phyloP scores from a whole-genome alignment of 345 rosid species.

The Capsella bursapastoris region DNA sequence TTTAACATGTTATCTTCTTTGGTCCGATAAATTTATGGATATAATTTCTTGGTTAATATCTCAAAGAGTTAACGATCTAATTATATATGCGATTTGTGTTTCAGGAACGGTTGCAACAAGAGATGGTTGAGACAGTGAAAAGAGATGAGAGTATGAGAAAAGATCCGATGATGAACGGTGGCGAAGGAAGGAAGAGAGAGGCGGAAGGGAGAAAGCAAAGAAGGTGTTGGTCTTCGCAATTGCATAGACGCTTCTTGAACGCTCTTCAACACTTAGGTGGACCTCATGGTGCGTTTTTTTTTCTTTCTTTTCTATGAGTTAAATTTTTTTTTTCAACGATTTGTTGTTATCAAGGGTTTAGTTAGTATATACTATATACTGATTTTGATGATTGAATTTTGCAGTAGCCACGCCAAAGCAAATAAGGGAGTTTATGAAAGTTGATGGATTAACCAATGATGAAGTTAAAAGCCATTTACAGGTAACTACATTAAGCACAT shows the following conservation, averaged over 20 bases:
- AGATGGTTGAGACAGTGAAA: constrained; percentile 57
- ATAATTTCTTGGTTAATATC: not conserved
- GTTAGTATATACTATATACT: constrained; percentile 15
- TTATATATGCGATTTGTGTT: constrained; percentile 8
- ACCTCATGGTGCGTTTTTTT: constrained; percentile 72
- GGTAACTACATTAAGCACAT: constrained; percentile 46
- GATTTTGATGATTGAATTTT: constrained; percentile 34
- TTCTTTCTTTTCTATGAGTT: too few relatives aligned
- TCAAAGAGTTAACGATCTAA: not conserved
- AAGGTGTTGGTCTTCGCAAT: constrained; percentile 94
- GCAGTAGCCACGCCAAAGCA: constrained; percentile 95
- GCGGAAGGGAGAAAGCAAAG: constrained; percentile 71
- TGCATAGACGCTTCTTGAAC: constrained; percentile 79
- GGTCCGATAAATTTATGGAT: not conserved
- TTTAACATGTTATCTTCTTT: not conserved
- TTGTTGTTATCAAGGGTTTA: constrained; percentile 8
- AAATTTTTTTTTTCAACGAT: too few relatives aligned
- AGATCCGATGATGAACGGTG: constrained; percentile 38
- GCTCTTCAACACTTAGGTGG: constrained; percentile 98
- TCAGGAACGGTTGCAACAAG: constrained; percentile 22
- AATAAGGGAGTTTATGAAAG: constrained; percentile 91
- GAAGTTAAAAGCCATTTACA: constrained; percentile 99
- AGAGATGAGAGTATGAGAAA: constrained; percentile 55
- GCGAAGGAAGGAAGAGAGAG: constrained; percentile 53
- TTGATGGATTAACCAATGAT: constrained; percentile 91